Evolutionary conservation across 2,329 filamentous ascomycete species (phyloP).

Genomic region (Penicillium frequentans): DNA sequence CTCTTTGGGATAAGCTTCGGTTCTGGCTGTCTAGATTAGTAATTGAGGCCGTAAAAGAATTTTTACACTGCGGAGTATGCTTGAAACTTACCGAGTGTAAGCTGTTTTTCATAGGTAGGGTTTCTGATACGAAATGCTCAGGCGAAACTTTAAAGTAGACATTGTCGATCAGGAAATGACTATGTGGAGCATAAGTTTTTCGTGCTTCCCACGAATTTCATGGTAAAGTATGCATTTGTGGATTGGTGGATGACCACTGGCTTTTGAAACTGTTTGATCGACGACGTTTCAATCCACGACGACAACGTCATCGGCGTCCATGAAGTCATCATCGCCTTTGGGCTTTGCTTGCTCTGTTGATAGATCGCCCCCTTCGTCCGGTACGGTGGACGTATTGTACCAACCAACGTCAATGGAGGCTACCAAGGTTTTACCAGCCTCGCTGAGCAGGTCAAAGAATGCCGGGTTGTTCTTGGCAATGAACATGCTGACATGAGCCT

Average conservation of each 20-base stretch:
- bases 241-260: neutral
- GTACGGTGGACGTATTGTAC: conserved; percentile 33
- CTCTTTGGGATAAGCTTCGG: neutral
- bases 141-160: conserved; percentile 10
- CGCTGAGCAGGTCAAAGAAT: conserved; percentile 41
- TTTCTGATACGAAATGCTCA: conserved; percentile 1
- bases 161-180: conserved; percentile 13
- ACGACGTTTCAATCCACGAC: conserved; percentile 26
- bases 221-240: neutral
- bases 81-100: neutral
- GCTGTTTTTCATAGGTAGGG: conserved; percentile 7
- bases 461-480: conserved; percentile 44
- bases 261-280: neutral
- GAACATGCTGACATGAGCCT: conserved; percentile 67
- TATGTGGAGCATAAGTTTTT: neutral
- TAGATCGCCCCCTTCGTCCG: conserved; percentile 7
- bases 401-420: conserved; percentile 42
- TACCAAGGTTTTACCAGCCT: conserved; percentile 40
- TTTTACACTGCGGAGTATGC: conserved; percentile 1
- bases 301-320: conserved; percentile 32
- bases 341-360: conserved; percentile 5
- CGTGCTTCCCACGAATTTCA: neutral
- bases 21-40: neutral
- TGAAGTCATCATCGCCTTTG: conserved; percentile 24
- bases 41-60: neutral